Conservation (phyloP, 2,329 filamentous ascomycete genomes). For the Pestalotiopsis sp. region DNA sequence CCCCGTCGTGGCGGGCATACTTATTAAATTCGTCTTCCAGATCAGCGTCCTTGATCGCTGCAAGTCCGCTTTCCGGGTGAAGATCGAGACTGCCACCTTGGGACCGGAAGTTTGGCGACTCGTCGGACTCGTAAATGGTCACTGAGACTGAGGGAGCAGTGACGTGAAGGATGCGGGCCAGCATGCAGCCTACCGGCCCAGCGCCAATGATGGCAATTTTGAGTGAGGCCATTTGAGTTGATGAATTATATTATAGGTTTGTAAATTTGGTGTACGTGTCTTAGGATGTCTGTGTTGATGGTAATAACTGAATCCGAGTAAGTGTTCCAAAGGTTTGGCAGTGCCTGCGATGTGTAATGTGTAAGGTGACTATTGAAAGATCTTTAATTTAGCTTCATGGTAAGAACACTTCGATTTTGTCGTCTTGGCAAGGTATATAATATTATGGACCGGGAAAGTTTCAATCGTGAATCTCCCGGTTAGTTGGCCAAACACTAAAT, state of each 20-base stretch:
- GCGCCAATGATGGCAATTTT: conserved; percentile 52
- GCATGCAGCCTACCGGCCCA: conserved; percentile 50
- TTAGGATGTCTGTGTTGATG: background rate
- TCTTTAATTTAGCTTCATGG: background rate
- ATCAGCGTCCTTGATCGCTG: conserved; percentile 51
- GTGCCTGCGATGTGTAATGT: background rate
- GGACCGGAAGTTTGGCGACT: conserved; percentile 43
- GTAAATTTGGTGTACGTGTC: background rate
- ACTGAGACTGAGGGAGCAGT: conserved; percentile 41
- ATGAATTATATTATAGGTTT: background rate
- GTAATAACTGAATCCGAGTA: background rate
- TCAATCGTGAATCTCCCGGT: background rate
- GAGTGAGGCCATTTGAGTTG: conserved; percentile 19
- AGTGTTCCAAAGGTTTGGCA: background rate
- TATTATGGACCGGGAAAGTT: background rate
- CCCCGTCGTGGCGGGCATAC: conserved; percentile 53
- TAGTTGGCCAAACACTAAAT: no score
- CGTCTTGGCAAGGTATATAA: background rate
- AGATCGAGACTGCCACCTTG: conserved; percentile 59
- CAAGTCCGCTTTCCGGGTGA: conserved; percentile 52
- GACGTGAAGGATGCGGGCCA: conserved; percentile 55
- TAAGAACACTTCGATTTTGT: background rate
- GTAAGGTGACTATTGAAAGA: background rate
- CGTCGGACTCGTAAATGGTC: conserved; percentile 53
- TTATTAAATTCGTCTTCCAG: conserved; percentile 53